Base-by-base conservation (phyloP, 2,329 filamentous ascomycete species). In the Pleurostoma richardsiae region DNA sequence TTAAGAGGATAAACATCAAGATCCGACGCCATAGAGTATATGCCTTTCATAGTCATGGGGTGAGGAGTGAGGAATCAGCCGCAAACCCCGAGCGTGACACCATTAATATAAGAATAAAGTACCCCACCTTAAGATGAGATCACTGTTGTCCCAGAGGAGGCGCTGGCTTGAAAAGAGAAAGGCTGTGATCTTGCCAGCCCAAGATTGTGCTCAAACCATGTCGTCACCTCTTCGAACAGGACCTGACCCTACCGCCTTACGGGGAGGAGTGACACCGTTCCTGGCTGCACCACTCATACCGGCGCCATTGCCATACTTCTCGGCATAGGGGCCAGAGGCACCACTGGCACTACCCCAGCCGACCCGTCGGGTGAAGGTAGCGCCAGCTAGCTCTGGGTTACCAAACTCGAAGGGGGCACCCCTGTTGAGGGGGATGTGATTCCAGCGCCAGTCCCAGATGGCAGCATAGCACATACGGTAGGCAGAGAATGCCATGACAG, bases 401-500 rank as follows among this genome's bases (percentile, higher is more conserved):
- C 42, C 52, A 50, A 44, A 59, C 11, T 55, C 43, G 40, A 72
- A 73, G 2, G 64, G 56, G 29, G 59, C 56, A 4, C 51, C 56
- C 29, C 67, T 61, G 50, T 64, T 64, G 43, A 89, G 71, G 2
- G 85, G 83, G 29, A 89, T 79, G 57, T 89, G 85, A 48, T 82
- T 82, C 53, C 67, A 83, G 8, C 83, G 69, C 73, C 81, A 87
- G 60, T 89, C 82, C 78, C 83, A 88, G 29, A 88, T 67, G 2
- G 77, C 74, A 0, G 83, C 82, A 54, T 86, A 89, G 2, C 80
- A 76, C 70, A 82, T 81, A 28, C 86, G 71, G 60, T 86, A 89
- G 1, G 76, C 65, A 2, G 74, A 77, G 50, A 86, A 73, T 0
- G 84, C 83, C 63, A 83, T 77, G 39, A 78, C 54, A 1, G 72